A percentile compares a stretch with the other conserved stretches of the same genome.
Evolutionary conservation across 2,329 filamentous ascomycete genomes (phyloP).

Genomic region (Nannizzia gypsea): DNA sequence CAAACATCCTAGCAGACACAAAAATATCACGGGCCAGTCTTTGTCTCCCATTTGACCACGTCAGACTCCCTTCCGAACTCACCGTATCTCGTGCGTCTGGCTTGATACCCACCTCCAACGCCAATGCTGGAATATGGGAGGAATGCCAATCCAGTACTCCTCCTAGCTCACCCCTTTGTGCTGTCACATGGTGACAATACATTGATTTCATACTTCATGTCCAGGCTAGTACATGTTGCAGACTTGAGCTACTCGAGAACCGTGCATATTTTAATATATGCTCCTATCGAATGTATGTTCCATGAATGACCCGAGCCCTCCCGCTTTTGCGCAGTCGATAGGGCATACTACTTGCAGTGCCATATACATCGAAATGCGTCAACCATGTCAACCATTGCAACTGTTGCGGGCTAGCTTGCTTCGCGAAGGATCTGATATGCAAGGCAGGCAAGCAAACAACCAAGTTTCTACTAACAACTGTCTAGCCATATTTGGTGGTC

Average conservation of each 20-base stretch:
- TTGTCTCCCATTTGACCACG: not conserved
- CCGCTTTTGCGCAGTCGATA: no score
- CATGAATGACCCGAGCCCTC: no score
- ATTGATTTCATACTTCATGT: not conserved
- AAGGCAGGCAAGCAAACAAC: not conserved
- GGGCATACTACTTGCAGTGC: no score
- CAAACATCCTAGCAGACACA: not conserved
- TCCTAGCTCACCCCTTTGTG: not conserved
- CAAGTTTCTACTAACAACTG: not conserved
- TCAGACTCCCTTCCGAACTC: not conserved
- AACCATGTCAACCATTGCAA: not conserved
- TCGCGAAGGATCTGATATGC: not conserved
- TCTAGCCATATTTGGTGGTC: not conserved
- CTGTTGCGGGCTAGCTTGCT: not conserved
- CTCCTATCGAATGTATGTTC: no score
- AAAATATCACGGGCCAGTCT: not conserved
- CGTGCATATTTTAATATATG: not conserved
- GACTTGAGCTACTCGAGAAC: not conserved
- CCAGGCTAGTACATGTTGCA: not conserved
- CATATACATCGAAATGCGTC: no score
- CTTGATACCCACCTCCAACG: not conserved
- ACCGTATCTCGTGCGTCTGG: not conserved
- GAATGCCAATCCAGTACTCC: not conserved
- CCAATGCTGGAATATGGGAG: not conserved
- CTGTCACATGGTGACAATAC: not conserved